Evolutionary conservation across 495 filamentous ascomycete species (phyloP), one percentile per base, ranked within the genome.

Genomic region (Jackrogersella multiformis): DNA sequence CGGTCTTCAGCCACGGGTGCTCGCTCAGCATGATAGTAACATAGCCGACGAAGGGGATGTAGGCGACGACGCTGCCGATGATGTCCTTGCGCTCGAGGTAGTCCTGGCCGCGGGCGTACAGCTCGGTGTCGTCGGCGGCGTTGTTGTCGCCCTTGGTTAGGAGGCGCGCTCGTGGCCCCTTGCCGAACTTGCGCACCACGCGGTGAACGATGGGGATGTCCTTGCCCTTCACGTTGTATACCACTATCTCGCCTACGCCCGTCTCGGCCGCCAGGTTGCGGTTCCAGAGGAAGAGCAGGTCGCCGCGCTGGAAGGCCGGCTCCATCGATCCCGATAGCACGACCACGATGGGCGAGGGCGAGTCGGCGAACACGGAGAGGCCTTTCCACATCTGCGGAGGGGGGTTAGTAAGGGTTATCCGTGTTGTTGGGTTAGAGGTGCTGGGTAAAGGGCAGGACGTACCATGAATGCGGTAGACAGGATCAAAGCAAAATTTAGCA

Each of bases 61-160:
- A 99, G n/a, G 87, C 95, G 9, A 93, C 83, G 16, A 98, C 95
- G 73, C 92, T 96, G 26, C 95, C 95, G 48, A 98, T 93, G 62
- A 98, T 94, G 70, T 98, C 94, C 74, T 89, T 85, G 68, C 96
- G 86, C 66, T 90, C 85, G 24, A 99, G 83, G 71, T 92, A 93
- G 71, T 90, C 89, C 78, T 98, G 95, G 10, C 89, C 91, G 20
- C 83, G 78, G 0, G 94, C 92, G 70, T 94, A 97, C 3, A 99
- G 86, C 78, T 97, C 94, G 10, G 92, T 96, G 76, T 99, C 95
- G 74, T 98, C 95, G 2, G 92, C 90, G 8, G 87, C 76, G 73
- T 99, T 99, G 81, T 98, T 98, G 77, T 99, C 95, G 55, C 95
- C 95, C 79, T 98, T 99, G n/a, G 95, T 99, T 24, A 99, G 85